phyloP scores from a whole-genome alignment of 225 moss, liverwort and hornwort genomes.

The Pseudoscleropodium purum region DNA sequence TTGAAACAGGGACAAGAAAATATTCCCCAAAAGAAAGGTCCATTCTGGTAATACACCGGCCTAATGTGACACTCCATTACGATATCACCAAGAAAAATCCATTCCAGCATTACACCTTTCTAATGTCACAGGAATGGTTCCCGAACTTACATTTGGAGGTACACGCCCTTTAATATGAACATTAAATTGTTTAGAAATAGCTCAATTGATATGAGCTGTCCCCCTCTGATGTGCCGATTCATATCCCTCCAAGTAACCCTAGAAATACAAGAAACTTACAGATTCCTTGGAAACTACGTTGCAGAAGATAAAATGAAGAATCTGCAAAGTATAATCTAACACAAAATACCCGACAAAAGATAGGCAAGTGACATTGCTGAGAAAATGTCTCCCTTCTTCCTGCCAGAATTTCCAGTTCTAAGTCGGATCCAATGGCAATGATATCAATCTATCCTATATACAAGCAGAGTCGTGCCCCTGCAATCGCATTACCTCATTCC shows the following conservation, averaged over 20 bases:
- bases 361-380: neutral
- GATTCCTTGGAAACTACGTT: neutral
- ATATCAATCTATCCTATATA: neutral
- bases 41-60: no score
- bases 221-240: neutral
- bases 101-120: neutral
- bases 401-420: neutral
- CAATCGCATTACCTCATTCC: conserved; percentile 3
- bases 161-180: neutral
- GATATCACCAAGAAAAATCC: neutral
- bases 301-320: neutral
- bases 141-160: neutral
- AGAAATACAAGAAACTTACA: neutral
- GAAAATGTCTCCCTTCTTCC: neutral
- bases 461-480: conserved; percentile 3
- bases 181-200: neutral
- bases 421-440: neutral
- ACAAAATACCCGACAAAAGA: neutral
- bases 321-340: neutral
- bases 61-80: no score
- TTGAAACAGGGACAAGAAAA: neutral
- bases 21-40: neutral
- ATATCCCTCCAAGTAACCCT: neutral
- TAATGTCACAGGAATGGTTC: neutral
- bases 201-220: neutral